These are phyloP conservation scores for Coemansia sp. DNA, from an alignment of 192 early-diverging fungal genomes.

Conservation along the genomic window DNA sequence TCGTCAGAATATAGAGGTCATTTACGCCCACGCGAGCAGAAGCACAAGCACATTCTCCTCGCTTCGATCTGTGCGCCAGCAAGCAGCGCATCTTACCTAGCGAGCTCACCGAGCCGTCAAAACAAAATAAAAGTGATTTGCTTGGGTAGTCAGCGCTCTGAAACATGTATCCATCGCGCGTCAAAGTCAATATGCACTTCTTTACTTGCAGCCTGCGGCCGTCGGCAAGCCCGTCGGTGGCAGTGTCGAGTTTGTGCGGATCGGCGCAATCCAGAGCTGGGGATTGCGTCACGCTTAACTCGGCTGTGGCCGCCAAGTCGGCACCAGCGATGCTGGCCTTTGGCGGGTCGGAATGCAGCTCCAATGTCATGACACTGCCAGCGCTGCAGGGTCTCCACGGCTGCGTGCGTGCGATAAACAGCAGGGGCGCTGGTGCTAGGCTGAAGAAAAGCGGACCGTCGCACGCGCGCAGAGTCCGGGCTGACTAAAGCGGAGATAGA, in stretches of 20 bases:
- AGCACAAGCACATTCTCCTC: too few relatives aligned
- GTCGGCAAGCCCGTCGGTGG: background rate
- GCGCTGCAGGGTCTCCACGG: too few relatives aligned
- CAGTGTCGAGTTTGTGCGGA: background rate
- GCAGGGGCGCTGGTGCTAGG: too few relatives aligned
- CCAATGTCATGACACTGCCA: too few relatives aligned
- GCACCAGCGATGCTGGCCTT: background rate
- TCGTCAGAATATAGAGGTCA: too few relatives aligned
- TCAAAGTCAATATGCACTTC: constrained; percentile 16
- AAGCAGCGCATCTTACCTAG: constrained; percentile 1
- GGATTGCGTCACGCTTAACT: too few relatives aligned
- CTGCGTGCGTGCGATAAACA: too few relatives aligned
- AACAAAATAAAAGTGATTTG: constrained; percentile 16
- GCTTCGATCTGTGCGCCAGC: background rate
- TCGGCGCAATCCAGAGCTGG: background rate
- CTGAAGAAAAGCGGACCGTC: too few relatives aligned
- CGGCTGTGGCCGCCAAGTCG: too few relatives aligned
- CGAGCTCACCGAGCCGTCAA: constrained; percentile 12
- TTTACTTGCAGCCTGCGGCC: constrained; percentile 6
- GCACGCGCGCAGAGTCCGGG: too few relatives aligned
- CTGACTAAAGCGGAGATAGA: too few relatives aligned
- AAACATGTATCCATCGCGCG: constrained; percentile 23
- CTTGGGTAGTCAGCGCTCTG: constrained; percentile 28
- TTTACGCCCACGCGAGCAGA: background rate
- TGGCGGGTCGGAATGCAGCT: background rate